Evolutionary conservation across 495 filamentous ascomycete genomes (phyloP), one percentile per base, ranked within the genome.

Genomic region (Xylaria venustula): DNA sequence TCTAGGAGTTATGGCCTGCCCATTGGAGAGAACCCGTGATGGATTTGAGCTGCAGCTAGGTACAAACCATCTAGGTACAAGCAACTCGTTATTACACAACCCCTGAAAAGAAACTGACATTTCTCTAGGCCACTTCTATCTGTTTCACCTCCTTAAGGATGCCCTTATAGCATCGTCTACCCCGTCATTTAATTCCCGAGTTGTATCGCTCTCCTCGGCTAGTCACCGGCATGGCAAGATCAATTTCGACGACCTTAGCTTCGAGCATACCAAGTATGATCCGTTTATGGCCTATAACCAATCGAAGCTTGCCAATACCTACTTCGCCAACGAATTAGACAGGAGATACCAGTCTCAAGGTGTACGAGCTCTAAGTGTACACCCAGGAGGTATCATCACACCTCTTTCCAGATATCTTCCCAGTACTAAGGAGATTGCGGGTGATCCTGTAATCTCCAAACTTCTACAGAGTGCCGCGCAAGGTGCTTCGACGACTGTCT

Each of bases 241-340:
- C 42, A 50, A 76, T 12, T 76, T 79, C 52, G 68, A 77, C 64
- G 79, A 85, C 64, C 72, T 62, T 19, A 61, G 54, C 41, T 62
- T 54, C 32, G 61, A 64, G 17, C 32, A 64, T 12, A 57, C 45
- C 40, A 58, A 64, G 58, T 66, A 61, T 52, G 48, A 19, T 19
- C 54, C 60, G 41, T 17, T 59, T 20, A 54, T 28, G 15, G 28
- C 47, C 11, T 67, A 67, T 34, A 34, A 73, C 3, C 74, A 79
- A 40, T 75, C 72, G 17, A 86, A 86, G 69, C 76, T 76, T 5
- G 81, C 80, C 4, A 83, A 81, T 62, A 74, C 83, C 49, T 68
- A 61, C 55, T 62, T 70, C 26, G 55, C 64, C 15, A 64, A 64
- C 50, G 61, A 73, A 48, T 26, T 73, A 19, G 68, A 72, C 53